A percentile compares a stretch with the other conserved stretches of the same genome.
These are phyloP conservation scores for Psilocybe tampanensis DNA, from an alignment of 768 basidiomycete species.

Conservation along the genomic window DNA sequence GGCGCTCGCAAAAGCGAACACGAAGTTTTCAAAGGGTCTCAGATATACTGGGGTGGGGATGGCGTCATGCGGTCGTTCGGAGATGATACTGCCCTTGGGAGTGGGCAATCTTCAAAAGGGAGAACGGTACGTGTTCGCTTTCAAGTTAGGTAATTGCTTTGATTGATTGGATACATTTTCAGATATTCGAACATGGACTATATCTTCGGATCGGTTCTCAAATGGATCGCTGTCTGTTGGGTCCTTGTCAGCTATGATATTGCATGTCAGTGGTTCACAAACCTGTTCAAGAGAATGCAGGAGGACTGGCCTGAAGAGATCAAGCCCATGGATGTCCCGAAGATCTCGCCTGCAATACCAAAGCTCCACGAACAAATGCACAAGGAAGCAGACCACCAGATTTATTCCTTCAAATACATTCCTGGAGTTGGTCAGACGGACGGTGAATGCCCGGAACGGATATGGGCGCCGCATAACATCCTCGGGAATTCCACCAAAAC, in stretches of 20 bases:
- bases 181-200: slow-evolving; percentile 20
- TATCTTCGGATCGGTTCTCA: not conserved
- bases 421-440: too few species aligned
- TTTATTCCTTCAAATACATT: slow-evolving; percentile 31
- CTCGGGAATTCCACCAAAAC: slow-evolving; percentile 31
- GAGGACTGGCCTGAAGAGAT: slow-evolving; percentile 5
- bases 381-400: slow-evolving; percentile 18
- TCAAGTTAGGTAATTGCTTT: not conserved
- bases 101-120: slow-evolving; percentile 34
- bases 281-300: slow-evolving; percentile 24
- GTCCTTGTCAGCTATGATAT: not conserved
- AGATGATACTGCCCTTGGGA: slow-evolving; percentile 23
- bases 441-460: too few species aligned
- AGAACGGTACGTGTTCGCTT: slow-evolving; percentile 24
- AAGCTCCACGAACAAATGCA: slow-evolving; percentile 13
- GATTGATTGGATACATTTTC: not conserved
- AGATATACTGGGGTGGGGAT: slow-evolving; percentile 24
- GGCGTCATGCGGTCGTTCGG: slow-evolving; percentile 23
- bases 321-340: not conserved
- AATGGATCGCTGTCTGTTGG: not conserved
- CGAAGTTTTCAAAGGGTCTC: slow-evolving; percentile 22
- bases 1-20: slow-evolving; percentile 24
- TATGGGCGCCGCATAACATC: too few species aligned
- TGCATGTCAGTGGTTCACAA: too few species aligned
- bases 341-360: slow-evolving; percentile 5